A percentile compares a stretch with the other conserved stretches of the same genome.
These are phyloP conservation scores for Insectozyma bohioensis DNA, from an alignment of 1,139 yeast genomes.

Conservation along the genomic window DNA sequence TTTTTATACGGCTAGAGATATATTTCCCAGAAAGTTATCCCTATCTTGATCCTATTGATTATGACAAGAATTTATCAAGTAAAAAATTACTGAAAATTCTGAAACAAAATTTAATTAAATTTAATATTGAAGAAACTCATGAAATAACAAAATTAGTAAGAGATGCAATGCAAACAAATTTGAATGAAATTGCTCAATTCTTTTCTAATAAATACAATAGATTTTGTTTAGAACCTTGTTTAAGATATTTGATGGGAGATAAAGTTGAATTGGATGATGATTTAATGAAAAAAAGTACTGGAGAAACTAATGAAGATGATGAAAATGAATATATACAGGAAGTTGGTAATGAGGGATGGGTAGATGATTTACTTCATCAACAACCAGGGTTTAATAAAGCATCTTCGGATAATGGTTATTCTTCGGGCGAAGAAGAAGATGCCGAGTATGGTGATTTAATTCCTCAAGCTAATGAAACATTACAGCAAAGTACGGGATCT, in stretches of 20 bases:
- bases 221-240: constrained; percentile 79
- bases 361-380: constrained; percentile 42
- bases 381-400: constrained; percentile 29
- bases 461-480: constrained; percentile 14
- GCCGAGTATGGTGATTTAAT: constrained; percentile 35
- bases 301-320: constrained; percentile 22
- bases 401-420: constrained; percentile 24
- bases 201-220: constrained; percentile 54
- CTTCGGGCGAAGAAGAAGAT: constrained; percentile 32
- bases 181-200: constrained; percentile 56
- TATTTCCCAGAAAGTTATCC: constrained; percentile 77
- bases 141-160: constrained; percentile 53
- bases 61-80: constrained; percentile 14
- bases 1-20: constrained; percentile 69
- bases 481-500: background rate
- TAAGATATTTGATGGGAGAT: constrained; percentile 82
- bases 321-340: constrained; percentile 25
- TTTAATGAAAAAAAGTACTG: constrained; percentile 21
- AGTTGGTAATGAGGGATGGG: constrained; percentile 46
- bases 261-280: constrained; percentile 53
- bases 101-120: constrained; percentile 33
- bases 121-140: constrained; percentile 75
- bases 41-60: constrained; percentile 45
- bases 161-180: constrained; percentile 47
- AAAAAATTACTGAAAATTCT: constrained; percentile 23